Evolutionary conservation across 805 yeast species (phyloP).

Genomic region (Kodamaea hsintzibuensis): DNA sequence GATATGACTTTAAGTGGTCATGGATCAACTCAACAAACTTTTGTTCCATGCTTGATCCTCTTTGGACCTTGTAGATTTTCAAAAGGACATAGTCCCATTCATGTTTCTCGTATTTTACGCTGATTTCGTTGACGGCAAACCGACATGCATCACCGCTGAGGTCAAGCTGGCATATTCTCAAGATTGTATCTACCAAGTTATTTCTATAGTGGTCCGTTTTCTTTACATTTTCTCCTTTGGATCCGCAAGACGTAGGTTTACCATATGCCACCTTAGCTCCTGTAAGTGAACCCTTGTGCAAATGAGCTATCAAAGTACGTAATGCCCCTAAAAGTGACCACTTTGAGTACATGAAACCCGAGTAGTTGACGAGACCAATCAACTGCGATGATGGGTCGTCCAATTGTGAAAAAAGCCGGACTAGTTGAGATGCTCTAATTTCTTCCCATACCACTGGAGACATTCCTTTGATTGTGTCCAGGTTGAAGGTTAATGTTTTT

Average conservation of each 20-base stretch:
- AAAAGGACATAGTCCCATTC: conserved; percentile 28
- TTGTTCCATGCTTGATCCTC: conserved; percentile 22
- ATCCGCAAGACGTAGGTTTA: conserved; percentile 30
- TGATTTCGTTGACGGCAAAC: conserved; percentile 41
- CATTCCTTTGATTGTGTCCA: conserved; percentile 18
- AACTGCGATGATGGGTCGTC: conserved; percentile 56
- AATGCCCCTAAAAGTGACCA: conserved; percentile 21
- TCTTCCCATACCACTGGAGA: conserved; percentile 54
- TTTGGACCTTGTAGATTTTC: conserved; percentile 24
- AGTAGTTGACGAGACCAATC: conserved; percentile 57
- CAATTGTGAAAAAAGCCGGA: conserved; percentile 54
- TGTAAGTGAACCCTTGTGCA: conserved; percentile 48
- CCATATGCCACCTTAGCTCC: conserved; percentile 46
- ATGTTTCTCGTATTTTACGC: conserved; percentile 10
- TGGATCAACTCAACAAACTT: conserved; percentile 26
- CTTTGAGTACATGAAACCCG: conserved; percentile 33
- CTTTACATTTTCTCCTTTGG: conserved; percentile 16
- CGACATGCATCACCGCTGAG: conserved; percentile 28
- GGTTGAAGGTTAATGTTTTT: conserved; percentile 18
- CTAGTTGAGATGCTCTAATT: conserved; percentile 55
- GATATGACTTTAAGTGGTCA: conserved; percentile 12
- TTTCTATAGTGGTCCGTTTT: conserved; percentile 45
- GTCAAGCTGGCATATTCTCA: conserved; percentile 43
- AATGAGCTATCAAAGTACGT: conserved; percentile 40
- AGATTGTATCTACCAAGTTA: conserved; percentile 52